A percentile compares a stretch with the other conserved stretches of the same genome.
Evolutionary conservation across 208 protist genomes (phyloP).

Genomic region (Balamuthia mandrillaris): DNA sequence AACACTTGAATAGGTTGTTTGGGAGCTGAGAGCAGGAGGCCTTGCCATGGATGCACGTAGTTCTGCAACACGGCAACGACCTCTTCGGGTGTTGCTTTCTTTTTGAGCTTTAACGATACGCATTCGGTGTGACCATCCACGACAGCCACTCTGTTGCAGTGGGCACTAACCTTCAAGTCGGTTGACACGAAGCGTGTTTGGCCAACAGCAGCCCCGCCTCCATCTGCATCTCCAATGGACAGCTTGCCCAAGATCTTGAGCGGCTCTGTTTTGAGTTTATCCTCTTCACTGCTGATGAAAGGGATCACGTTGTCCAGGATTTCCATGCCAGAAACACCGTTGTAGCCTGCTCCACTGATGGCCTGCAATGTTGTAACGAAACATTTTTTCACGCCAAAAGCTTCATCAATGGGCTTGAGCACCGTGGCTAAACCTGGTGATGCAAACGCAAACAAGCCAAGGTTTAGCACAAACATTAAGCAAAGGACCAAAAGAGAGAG

Average conservation of each 20-base stretch:
- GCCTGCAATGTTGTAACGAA: constrained; percentile 59
- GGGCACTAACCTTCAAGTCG: constrained; percentile 45
- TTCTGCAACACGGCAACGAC: constrained; percentile 6
- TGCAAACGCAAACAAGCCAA: too few species aligned
- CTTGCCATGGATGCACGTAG: neutral
- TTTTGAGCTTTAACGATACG: constrained; percentile 50
- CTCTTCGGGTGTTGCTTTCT: constrained; percentile 26
- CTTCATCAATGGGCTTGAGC: constrained; percentile 21
- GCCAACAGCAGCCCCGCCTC: too few species aligned
- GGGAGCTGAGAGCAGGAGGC: neutral
- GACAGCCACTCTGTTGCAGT: constrained; percentile 68
- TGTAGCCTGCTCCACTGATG: constrained; percentile 46
- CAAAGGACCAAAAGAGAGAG: too few species aligned
- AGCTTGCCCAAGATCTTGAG: constrained; percentile 50
- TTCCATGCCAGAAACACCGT: constrained; percentile 59
- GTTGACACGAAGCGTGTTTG: neutral
- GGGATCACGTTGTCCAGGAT: constrained; percentile 73
- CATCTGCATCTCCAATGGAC: neutral
- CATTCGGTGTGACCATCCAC: constrained; percentile 66
- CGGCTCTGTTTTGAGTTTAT: constrained; percentile 58
- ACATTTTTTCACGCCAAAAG: constrained; percentile 39
- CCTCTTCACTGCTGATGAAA: constrained; percentile 68
- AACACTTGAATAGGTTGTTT: constrained; percentile 27
- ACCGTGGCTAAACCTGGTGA: neutral
- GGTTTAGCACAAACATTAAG: too few species aligned